Base-by-base conservation (phyloP, 345 rosid species). In the Gossypium bickii region DNA sequence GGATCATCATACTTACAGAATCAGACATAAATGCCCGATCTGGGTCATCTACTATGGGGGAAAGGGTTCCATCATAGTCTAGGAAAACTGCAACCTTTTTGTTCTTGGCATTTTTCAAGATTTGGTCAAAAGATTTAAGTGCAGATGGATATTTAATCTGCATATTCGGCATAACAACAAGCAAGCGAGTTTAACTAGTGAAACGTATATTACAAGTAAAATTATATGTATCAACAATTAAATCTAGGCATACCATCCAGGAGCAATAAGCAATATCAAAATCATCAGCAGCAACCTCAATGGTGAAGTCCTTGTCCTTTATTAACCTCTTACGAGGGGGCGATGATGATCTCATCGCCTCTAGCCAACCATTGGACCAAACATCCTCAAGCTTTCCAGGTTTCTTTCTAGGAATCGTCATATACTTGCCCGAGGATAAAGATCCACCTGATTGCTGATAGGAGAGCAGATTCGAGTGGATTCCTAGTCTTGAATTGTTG, bases 61-160 rank as follows among this genome's bases (percentile, higher is more conserved):
- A 94, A 80, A 94, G 98, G 57, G 96, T 90, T 27, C 98, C 97
- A 61, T 94, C 98, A 69, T 90, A 94, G 65, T 94, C 98, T 25
- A 90, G 86, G 80, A 94, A 94, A 10, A 94, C 25, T n/a, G 93
- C 98, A 70, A 94, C 85, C 85, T 79, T 92, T 81, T 92, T 92
- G 77, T 80, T 86, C 81, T 81, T 81, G 10, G 98, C 93, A 76
- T 79, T 80, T 48, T 78, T 78, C 12, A 79, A 68, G 44, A 92
- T 92, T 76, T 86, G 78, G 60, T 84, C 90, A 76, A 94, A 92
- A 29, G 83, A 88, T 10, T 77, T 84, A 52, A 90, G 87, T 5
- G 98, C 98, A 58, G 98, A 90, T 71, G 97, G 98, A 83, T 90
- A 84, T 82, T 89, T 87, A 27, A 84, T 88, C 99, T 94, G 89